Percentiles rank a stretch among this genome's conserved stretches.
Evolutionary conservation across 257 asterid species (phyloP).

Genomic region (Forsythia suspensa): DNA sequence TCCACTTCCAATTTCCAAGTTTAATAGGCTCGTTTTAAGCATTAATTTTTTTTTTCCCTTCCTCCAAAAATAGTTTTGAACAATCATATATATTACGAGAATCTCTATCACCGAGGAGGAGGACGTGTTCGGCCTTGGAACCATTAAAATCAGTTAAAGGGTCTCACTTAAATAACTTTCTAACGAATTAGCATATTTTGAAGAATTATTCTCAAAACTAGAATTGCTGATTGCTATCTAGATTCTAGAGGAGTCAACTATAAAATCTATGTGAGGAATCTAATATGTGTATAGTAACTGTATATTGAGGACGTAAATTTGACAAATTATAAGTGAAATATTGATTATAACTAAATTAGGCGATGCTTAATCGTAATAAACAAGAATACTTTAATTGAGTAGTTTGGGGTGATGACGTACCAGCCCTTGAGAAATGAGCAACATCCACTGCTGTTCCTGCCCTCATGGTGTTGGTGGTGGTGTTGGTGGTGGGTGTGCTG

Average conservation of each 20-base stretch:
- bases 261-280: background rate
- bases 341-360: background rate
- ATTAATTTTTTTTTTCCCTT: no score
- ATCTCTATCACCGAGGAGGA: background rate
- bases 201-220: background rate
- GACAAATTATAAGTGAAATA: background rate
- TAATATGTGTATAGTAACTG: no score
- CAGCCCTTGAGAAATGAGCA: constrained; percentile 35
- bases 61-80: background rate
- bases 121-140: background rate
- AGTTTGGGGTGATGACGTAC: constrained; percentile 8
- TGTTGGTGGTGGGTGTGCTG: constrained; percentile 31
- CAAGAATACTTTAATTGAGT: background rate
- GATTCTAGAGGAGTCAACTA: background rate
- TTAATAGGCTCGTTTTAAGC: no score
- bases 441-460: constrained; percentile 12
- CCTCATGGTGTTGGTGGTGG: constrained; percentile 28
- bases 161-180: background rate
- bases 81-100: no score
- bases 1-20: background rate
- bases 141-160: background rate
- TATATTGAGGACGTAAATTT: background rate
- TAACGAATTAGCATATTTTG: background rate
- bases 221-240: background rate
- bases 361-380: background rate